A percentile compares a stretch with the other conserved stretches of the same genome.
Evolutionary conservation across 23 red algal genomes (phyloP).

Genomic region (Gracilaria vermiculophylla): DNA sequence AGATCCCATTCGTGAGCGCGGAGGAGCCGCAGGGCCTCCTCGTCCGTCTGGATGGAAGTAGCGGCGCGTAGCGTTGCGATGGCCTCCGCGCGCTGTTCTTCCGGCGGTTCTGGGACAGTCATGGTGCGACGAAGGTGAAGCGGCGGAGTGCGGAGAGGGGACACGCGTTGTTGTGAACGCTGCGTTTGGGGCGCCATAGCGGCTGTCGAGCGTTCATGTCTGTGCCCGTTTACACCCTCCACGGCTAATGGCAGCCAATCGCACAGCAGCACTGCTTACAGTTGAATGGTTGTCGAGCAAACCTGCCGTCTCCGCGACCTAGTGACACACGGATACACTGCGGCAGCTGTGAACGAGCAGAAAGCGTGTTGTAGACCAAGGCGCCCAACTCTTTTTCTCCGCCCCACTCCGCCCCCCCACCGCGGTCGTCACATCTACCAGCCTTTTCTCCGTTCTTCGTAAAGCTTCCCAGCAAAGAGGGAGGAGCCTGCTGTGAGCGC

Average conservation of each 20-base stretch:
- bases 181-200: neutral
- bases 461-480: neutral
- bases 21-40: constrained; percentile 61
- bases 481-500: neutral
- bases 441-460: neutral
- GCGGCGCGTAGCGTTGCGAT: constrained; percentile 71
- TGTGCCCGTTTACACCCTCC: too few relatives aligned
- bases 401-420: neutral
- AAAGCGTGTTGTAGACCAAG: too few relatives aligned
- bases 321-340: too few relatives aligned
- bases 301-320: too few relatives aligned
- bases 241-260: too few relatives aligned
- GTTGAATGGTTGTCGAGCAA: too few relatives aligned
- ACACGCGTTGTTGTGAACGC: neutral
- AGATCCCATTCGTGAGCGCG: constrained; percentile 69
- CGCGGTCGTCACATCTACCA: neutral
- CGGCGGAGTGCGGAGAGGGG: neutral
- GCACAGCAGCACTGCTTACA: too few relatives aligned
- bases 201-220: too few relatives aligned
- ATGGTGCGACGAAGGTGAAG: neutral
- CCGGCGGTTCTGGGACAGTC: neutral
- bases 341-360: too few relatives aligned
- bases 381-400: too few relatives aligned
- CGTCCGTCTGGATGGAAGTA: constrained; percentile 34
- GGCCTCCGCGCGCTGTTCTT: constrained; percentile 43